Base-by-base conservation (phyloP, 805 yeast genomes). In the Yamadazyma endophytica region DNA sequence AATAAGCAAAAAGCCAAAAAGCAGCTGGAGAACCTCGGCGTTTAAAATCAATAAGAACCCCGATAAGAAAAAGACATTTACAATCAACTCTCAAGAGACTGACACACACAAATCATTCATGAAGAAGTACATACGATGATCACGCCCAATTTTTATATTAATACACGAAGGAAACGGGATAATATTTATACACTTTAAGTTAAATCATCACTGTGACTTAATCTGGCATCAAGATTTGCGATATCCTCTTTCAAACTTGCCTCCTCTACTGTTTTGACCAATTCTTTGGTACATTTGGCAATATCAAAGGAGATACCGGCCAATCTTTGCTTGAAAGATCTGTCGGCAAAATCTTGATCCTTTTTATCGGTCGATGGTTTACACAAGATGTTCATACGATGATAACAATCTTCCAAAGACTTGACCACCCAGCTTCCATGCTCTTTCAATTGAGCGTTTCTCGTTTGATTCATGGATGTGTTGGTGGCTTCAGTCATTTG, bases 251-350 rank as follows among this genome's bases (percentile, higher is more conserved):
- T 82, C 47, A 89, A 64, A 50, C 89, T 82, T 15, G 95, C 95
- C 53, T 89, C 97, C 54, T 90, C 97, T 4, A 90, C 96, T 1
- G 95, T 85, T 62, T 89, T 89, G 13, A 90, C 97, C 51, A 90
- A 71, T 57, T 90, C 97, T 56, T 89, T 90, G 4, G 97, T 90
- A 56, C 95, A 83, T 58, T 90, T 88, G 15, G 97, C 97, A 61
- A 90, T 85, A 55, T 90, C 97, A 62, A 88, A 90, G 17, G 96
- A 90, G 44, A 89, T 82, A 2, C 97, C 97, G 0, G 97, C 97
- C 43, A 90, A 74, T 49, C 97, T 75, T 58, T 90, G 97, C 58
- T 86, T 86, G 64, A 87, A 82, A 46, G 83, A 83, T 55, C 84
- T 82, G 52, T 87, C 95, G 2, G 96, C 96, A 51, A 73, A 79